Conservation (phyloP, 495 filamentous ascomycete species). For the Penicillium canariense region DNA sequence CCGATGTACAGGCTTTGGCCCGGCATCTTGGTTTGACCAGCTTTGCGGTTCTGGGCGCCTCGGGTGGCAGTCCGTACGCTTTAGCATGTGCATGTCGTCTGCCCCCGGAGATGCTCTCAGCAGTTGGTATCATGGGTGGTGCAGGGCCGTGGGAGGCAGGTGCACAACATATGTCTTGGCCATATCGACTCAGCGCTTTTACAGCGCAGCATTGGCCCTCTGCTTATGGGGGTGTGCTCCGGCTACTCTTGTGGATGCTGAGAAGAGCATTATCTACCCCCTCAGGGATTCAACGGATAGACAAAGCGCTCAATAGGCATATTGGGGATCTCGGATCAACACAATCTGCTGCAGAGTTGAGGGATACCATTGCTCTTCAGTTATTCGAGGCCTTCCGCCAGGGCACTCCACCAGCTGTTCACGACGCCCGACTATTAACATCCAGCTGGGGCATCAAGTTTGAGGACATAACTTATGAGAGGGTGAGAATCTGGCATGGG, state of each 20-base stretch:
- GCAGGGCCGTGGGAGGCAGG: conserved; percentile 31
- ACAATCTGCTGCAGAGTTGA: neutral
- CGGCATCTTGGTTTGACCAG: conserved; percentile 29
- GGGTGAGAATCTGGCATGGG: conserved; percentile 11
- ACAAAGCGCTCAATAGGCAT: conserved; percentile 13
- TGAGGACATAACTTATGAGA: conserved; percentile 6
- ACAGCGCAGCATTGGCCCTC: conserved; percentile 10
- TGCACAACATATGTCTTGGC: conserved; percentile 9
- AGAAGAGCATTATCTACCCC: conserved; percentile 2
- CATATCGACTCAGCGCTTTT: conserved; percentile 9
- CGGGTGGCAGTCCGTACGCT: conserved; percentile 47
- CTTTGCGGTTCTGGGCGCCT: conserved; percentile 45
- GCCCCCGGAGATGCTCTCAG: conserved; percentile 29
- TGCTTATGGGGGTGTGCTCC: neutral
- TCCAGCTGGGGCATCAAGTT: conserved; percentile 11
- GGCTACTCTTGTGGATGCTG: conserved; percentile 5
- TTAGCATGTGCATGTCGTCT: conserved; percentile 43
- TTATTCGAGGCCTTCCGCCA: conserved; percentile 30
- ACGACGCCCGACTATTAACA: conserved; percentile 9
- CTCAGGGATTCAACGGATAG: conserved; percentile 11
- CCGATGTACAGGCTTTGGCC: conserved; percentile 38
- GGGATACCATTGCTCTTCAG: neutral
- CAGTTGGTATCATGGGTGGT: conserved; percentile 36
- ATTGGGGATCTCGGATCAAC: neutral
- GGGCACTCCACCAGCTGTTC: conserved; percentile 4